phyloP scores from a whole-genome alignment of 108 stramenopile genomes.

The Skeletonema tropicum region DNA sequence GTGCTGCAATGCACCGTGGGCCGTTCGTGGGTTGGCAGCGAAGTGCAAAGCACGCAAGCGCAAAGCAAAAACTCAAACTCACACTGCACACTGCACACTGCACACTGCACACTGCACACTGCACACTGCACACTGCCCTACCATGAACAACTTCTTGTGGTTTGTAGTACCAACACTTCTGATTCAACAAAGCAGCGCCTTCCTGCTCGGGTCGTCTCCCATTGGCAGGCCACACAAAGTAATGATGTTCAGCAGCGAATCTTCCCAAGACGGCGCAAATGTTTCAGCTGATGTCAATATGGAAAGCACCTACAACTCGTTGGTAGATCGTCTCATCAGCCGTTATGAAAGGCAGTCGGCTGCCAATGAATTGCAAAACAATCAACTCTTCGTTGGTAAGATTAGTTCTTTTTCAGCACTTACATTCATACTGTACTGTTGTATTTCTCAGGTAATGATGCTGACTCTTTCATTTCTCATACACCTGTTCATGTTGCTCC shows the following conservation, averaged over 20 bases:
- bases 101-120: no score
- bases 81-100: no score
- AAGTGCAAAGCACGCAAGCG: no score
- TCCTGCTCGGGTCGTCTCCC: neutral
- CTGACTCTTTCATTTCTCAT: no score
- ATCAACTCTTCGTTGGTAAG: constrained; percentile 47
- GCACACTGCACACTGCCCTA: no score
- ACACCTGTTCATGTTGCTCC: no score
- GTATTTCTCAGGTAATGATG: no score
- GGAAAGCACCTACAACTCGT: constrained; percentile 18
- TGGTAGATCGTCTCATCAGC: constrained; percentile 38
- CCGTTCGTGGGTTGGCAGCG: no score
- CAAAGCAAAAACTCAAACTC: no score
- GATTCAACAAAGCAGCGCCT: neutral
- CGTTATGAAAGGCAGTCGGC: constrained; percentile 3
- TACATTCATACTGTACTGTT: no score
- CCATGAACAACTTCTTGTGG: neutral
- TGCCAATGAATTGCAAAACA: constrained; percentile 16
- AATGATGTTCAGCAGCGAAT: neutral
- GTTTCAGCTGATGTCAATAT: neutral
- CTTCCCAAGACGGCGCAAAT: neutral
- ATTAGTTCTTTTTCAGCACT: no score
- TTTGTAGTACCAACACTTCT: neutral
- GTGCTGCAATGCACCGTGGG: neutral
- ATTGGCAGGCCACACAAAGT: neutral